Percentiles rank a stretch among this genome's conserved stretches.
Evolutionary conservation across 371 early-diverging fungal species (phyloP).

Genomic region (Syncephalastrum sp.): DNA sequence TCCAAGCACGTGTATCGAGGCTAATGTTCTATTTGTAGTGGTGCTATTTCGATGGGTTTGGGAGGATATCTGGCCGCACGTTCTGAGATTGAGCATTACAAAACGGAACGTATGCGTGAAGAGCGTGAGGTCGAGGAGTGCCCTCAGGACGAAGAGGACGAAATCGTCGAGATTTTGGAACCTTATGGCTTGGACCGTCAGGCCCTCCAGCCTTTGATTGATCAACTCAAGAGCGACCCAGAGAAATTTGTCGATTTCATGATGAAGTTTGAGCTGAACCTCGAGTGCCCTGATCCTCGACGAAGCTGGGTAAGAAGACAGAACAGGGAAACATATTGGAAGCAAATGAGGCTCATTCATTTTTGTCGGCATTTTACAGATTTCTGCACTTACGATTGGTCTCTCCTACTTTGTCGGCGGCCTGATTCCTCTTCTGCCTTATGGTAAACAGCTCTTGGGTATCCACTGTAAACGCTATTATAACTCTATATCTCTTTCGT

Average conservation of each 20-base stretch:
- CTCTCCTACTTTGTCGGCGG: constrained; percentile 70
- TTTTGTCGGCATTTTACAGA: constrained; percentile 30
- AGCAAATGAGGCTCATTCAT: neutral
- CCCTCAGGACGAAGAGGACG: constrained; percentile 64
- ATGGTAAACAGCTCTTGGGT: constrained; percentile 15
- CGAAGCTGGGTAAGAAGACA: constrained; percentile 54
- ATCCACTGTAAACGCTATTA: no score
- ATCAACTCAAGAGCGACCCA: constrained; percentile 52
- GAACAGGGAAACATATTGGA: neutral
- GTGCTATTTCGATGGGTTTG: constrained; percentile 56
- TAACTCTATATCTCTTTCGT: no score
- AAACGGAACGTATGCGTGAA: constrained; percentile 61
- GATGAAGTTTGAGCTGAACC: constrained; percentile 73
- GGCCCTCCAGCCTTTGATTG: constrained; percentile 62
- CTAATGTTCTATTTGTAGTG: constrained; percentile 21
- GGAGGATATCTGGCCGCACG: constrained; percentile 70
- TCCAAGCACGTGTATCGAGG: neutral
- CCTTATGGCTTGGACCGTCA: constrained; percentile 62
- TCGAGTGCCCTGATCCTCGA: constrained; percentile 63
- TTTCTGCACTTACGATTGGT: constrained; percentile 69
- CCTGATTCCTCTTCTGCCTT: constrained; percentile 67
- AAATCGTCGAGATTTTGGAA: constrained; percentile 60
- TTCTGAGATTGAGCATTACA: constrained; percentile 71
- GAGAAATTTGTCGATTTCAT: constrained; percentile 72
- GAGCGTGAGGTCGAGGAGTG: constrained; percentile 55